Percentiles rank a stretch among this genome's conserved stretches.
phyloP scores from a whole-genome alignment of 179 eudicot genomes.

The Beta lomatogona region DNA sequence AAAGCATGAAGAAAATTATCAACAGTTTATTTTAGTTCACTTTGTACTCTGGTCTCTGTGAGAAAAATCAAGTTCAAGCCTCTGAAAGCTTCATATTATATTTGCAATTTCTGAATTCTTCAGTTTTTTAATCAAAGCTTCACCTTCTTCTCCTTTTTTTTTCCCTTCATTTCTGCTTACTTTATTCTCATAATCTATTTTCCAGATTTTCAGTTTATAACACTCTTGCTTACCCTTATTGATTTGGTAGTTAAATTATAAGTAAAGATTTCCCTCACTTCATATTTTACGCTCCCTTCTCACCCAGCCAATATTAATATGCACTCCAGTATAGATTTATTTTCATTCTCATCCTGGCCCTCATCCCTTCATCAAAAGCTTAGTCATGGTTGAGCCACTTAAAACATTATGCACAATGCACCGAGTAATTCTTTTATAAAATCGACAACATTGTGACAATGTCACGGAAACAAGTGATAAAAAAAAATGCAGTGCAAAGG shows the following conservation, averaged over 20 bases:
- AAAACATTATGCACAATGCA: too few species aligned
- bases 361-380: neutral
- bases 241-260: neutral
- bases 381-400: neutral
- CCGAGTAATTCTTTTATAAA: neutral
- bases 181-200: too few species aligned
- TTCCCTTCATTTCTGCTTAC: too few species aligned
- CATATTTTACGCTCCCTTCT: neutral
- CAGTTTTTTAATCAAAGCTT: too few species aligned
- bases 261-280: neutral
- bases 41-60: too few species aligned
- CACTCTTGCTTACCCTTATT: neutral
- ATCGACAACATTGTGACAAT: neutral
- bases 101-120: too few species aligned
- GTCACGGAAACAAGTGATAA: neutral
- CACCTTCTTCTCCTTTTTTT: too few species aligned
- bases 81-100: too few species aligned
- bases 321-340: neutral
- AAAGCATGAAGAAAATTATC: too few species aligned
- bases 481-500: neutral
- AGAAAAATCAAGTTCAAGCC: too few species aligned
- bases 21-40: too few species aligned
- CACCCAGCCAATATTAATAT: neutral
- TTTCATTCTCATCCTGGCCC: neutral
- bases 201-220: too few species aligned